Evolutionary conservation across 2,329 filamentous ascomycete species (phyloP), one percentile per base, ranked within the genome.

Genomic region (Celoporthe dispersa): DNA sequence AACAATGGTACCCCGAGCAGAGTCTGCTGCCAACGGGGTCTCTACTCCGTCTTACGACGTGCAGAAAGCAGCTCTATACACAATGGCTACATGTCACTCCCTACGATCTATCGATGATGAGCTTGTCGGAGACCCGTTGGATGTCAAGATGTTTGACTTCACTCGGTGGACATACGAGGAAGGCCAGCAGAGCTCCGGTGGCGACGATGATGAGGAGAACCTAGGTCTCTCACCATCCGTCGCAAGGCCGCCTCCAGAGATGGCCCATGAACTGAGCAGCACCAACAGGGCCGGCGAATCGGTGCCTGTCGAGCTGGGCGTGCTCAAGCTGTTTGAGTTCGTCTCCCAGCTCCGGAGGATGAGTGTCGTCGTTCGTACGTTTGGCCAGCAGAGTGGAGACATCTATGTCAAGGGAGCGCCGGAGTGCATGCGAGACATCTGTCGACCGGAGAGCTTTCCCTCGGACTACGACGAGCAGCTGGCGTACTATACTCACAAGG

Each of bases 71-170:
- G 92, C 92, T 16, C 84, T 98, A 3, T 94, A 96, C 77, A 94
- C 94, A 0, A 99, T 99, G 96, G 94, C 96, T 11, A 99, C 96
- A 0, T 99, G 96, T 70, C 96, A 99, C 79, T 97, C 95, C 0
- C 85, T 99, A 11, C 89, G 94, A 62, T 88, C 91, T 14, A 91
- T 99, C 22, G 94, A 98, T 72, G 91, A 89, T 63, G 94, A 98
- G 77, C 87, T 98, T 55, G 87, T 99, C 44, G 96, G 96, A 1
- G 96, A 99, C 76, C 96, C 97, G 5, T 84, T 99, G 1, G 96
- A 99, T 79, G 85, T 98, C 69, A 98, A 98, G 79, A 99, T 99
- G 96, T 99, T 99, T 78, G 91, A 97, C 73, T 99, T 97, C 75
- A 98, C 96, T 0, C 87, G 88, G 7, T 99, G 96, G 96, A 88